Percentiles rank a stretch among this genome's conserved stretches.
phyloP scores from a whole-genome alignment of 768 basidiomycete species.

The Russula ochroleuca region DNA sequence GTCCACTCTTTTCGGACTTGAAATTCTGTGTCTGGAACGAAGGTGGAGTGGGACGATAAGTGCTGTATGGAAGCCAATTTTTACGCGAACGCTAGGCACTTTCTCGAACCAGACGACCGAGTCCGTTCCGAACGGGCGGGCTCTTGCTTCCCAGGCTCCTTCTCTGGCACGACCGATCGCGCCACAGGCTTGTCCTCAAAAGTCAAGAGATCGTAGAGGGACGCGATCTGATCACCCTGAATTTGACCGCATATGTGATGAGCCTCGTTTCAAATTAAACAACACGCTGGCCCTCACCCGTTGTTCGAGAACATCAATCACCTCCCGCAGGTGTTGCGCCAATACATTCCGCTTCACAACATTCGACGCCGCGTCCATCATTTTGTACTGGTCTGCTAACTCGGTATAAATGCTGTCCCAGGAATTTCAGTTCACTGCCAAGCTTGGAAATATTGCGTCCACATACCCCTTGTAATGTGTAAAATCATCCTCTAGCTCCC shows the following conservation, averaged over 20 bases:
- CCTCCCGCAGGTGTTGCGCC: constrained; percentile 83
- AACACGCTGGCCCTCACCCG: constrained; percentile 68
- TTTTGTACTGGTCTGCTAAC: constrained; percentile 88
- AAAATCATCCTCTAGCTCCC: constrained; percentile 94
- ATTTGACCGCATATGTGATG: constrained; percentile 20
- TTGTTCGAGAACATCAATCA: constrained; percentile 86
- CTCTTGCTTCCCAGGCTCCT: constrained; percentile 6
- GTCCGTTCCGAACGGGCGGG: constrained; percentile 10
- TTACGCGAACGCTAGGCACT: constrained; percentile 21
- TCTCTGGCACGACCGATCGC: constrained; percentile 26
- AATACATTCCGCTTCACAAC: constrained; percentile 79
- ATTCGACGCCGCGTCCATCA: constrained; percentile 80
- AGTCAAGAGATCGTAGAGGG: constrained; percentile 75
- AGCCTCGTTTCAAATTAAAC: constrained; percentile 12
- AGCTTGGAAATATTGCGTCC: not conserved
- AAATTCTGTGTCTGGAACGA: not conserved
- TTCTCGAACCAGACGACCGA: constrained; percentile 12
- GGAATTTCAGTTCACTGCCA: constrained; percentile 12
- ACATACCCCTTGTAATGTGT: constrained; percentile 88
- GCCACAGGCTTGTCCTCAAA: constrained; percentile 62
- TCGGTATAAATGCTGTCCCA: constrained; percentile 75
- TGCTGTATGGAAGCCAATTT: not conserved
- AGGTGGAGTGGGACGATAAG: not conserved
- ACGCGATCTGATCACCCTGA: constrained; percentile 92
- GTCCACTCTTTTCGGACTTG: not conserved